These are phyloP conservation scores for Favolaschia claudopus DNA, from an alignment of 768 basidiomycete genomes.

Conservation along the genomic window DNA sequence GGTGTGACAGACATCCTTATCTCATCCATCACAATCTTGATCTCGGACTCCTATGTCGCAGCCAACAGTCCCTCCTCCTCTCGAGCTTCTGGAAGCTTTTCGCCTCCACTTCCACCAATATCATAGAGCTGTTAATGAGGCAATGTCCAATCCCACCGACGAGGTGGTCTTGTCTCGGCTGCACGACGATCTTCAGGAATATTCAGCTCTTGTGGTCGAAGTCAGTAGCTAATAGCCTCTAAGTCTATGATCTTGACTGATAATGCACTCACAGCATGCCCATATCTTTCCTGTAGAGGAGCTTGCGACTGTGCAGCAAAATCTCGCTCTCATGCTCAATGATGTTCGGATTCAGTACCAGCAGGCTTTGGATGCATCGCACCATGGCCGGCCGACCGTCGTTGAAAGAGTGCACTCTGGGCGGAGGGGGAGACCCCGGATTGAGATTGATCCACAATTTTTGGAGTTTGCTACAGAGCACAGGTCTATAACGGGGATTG, in stretches of 20 bases:
- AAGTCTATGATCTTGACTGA: neutral
- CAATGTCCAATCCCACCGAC: slow-evolving; percentile 1
- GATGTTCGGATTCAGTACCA: neutral
- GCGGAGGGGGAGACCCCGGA: neutral
- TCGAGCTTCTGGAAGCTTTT: neutral
- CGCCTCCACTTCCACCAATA: neutral
- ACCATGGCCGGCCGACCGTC: neutral
- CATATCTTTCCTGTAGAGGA: neutral
- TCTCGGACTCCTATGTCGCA: neutral
- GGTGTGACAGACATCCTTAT: no score
- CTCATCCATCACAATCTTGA: no score
- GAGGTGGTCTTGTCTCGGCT: slow-evolving; percentile 14
- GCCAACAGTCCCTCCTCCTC: neutral
- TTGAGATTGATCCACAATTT: neutral
- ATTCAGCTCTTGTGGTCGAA: slow-evolving; percentile 5
- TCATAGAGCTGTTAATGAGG: neutral
- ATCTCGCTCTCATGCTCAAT: neutral
- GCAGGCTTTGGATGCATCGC: neutral
- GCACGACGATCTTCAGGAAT: slow-evolving; percentile 19
- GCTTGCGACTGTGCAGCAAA: neutral
- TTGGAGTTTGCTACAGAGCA: neutral
- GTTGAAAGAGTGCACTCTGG: neutral
- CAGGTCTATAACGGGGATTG: neutral
- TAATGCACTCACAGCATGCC: neutral
- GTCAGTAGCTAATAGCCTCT: neutral